These are phyloP conservation scores for Heliosperma pusillum DNA, from an alignment of 148 eudicot genomes.

Conservation along the genomic window DNA sequence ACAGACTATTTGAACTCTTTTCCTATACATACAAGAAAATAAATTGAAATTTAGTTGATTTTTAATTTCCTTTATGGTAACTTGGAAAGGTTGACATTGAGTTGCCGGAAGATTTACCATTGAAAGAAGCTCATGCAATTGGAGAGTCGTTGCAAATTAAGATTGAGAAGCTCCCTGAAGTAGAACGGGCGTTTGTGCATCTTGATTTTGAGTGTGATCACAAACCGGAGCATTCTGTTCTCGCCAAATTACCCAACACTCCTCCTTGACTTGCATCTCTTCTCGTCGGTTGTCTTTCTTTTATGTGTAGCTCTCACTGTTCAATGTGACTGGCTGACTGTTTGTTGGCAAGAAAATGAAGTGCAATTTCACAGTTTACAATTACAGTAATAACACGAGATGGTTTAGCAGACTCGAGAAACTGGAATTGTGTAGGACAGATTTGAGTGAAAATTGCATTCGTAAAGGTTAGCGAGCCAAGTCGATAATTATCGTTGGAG, in stretches of 20 bases:
- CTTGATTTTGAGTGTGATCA: conserved; percentile 66
- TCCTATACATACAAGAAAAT: neutral
- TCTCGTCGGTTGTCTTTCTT: no score
- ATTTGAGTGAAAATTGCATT: neutral
- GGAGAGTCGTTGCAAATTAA: conserved; percentile 63
- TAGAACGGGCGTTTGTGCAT: conserved; percentile 65
- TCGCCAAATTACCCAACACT: conserved; percentile 42
- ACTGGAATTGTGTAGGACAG: neutral
- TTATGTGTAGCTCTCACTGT: no score
- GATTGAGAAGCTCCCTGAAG: conserved; percentile 63
- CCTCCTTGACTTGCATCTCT: conserved; percentile 10
- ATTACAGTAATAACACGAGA: no score
- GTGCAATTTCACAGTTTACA: no score
- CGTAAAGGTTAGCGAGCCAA: neutral
- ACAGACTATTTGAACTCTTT: neutral
- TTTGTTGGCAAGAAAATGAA: no score
- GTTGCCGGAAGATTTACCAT: conserved; percentile 54
- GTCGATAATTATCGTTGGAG: neutral
- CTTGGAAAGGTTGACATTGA: conserved; percentile 51
- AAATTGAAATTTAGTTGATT: neutral
- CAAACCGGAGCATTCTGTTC: conserved; percentile 68
- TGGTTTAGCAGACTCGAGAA: no score
- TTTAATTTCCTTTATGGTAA: neutral
- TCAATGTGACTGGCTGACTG: no score
- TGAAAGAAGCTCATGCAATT: conserved; percentile 58